Percentiles rank a stretch among this genome's conserved stretches.
phyloP scores from a whole-genome alignment of 139 green algal species.

The Chlamydomonas incerta region DNA sequence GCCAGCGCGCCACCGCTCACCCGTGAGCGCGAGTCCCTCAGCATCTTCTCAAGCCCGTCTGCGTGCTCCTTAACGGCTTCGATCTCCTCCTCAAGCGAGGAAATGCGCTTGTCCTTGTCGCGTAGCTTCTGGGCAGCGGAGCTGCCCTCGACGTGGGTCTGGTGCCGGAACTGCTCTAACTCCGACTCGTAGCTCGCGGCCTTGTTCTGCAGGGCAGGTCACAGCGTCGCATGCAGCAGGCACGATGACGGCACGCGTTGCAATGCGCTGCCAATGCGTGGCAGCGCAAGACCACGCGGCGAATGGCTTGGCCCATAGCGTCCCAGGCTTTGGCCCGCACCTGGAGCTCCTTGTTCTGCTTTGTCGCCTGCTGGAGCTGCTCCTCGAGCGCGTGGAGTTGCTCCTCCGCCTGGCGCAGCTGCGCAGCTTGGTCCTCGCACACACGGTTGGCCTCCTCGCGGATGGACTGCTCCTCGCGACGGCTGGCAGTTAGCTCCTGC shows the following conservation, averaged over 20 bases:
- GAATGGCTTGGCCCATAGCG: too few relatives aligned
- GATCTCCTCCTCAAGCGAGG: conserved; percentile 29
- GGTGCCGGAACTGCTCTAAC: conserved; percentile 4
- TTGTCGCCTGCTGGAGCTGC: conserved; percentile 32
- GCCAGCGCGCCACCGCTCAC: neutral
- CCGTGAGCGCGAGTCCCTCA: conserved; percentile 35
- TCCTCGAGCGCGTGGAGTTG: conserved; percentile 52
- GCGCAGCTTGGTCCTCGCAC: conserved; percentile 56
- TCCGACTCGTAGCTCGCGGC: conserved; percentile 1
- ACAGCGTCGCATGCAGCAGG: too few relatives aligned
- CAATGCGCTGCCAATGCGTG: too few relatives aligned
- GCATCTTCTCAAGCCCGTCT: conserved; percentile 44
- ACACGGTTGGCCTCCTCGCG: conserved; percentile 63
- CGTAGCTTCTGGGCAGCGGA: neutral
- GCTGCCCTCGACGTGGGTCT: conserved; percentile 12
- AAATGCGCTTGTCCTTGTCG: conserved; percentile 34
- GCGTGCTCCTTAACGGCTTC: conserved; percentile 41
- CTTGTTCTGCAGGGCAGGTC: too few relatives aligned
- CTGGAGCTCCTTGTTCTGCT: conserved; percentile 36
- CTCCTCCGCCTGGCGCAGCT: conserved; percentile 52
- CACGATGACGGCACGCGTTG: too few relatives aligned
- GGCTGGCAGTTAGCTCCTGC: conserved; percentile 58
- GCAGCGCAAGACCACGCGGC: too few relatives aligned
- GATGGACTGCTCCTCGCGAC: conserved; percentile 56
- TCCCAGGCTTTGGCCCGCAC: too few relatives aligned